Evolutionary conservation across 2,329 filamentous ascomycete genomes (phyloP).

Genomic region (Leptographium flavum): DNA sequence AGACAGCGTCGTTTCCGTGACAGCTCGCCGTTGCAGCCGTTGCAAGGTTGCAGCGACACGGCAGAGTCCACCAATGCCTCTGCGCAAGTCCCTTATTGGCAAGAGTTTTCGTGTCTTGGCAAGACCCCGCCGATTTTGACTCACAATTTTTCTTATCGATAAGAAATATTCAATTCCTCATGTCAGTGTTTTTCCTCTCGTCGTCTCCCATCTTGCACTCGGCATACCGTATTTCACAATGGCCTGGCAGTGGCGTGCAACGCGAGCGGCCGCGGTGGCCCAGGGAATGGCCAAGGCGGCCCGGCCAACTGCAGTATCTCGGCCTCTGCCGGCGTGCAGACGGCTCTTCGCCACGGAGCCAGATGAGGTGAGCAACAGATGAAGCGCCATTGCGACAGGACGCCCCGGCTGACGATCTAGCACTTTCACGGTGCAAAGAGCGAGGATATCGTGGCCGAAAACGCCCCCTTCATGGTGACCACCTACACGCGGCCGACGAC

Average conservation of each 20-base stretch:
- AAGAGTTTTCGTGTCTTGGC: background rate
- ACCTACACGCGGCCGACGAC: slow-evolving; percentile 86
- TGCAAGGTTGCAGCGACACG: no score
- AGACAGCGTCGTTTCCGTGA: no score
- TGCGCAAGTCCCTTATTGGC: background rate
- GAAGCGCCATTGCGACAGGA: background rate
- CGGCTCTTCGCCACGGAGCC: slow-evolving; percentile 1
- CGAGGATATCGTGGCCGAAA: slow-evolving; percentile 56
- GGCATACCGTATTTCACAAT: background rate
- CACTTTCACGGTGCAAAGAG: slow-evolving; percentile 25
- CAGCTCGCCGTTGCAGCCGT: no score
- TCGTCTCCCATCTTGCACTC: background rate
- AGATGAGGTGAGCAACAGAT: background rate
- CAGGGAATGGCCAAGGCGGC: slow-evolving; percentile 2
- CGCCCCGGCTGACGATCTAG: background rate
- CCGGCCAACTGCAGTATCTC: background rate
- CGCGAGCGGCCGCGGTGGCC: slow-evolving; percentile 6
- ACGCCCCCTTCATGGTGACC: slow-evolving; percentile 82
- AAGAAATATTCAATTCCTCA: background rate
- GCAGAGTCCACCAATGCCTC: no score
- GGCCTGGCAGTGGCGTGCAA: slow-evolving; percentile 8
- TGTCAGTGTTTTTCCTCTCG: background rate
- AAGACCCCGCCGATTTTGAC: slow-evolving; percentile 1
- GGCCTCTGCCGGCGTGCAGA: background rate
- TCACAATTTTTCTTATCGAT: slow-evolving; percentile 3